Conservation (phyloP, 768 basidiomycete species). For the Udeniomyces megalosporus region DNA sequence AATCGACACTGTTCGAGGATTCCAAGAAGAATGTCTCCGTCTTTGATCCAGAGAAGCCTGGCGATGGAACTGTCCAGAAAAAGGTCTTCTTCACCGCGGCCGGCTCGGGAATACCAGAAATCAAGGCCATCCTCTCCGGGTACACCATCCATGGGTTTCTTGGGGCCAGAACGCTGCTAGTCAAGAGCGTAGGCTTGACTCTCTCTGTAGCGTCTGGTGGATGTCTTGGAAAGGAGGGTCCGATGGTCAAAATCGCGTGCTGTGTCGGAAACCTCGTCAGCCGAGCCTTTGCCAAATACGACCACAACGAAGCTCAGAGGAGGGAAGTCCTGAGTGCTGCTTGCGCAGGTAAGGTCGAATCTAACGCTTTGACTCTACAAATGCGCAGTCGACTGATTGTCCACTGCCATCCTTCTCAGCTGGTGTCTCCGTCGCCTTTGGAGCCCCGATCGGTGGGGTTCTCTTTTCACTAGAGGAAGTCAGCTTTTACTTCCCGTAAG, state of each 20-base stretch:
- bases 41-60: neutral
- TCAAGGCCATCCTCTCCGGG: conserved; percentile 85
- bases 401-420: conserved; percentile 27
- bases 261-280: conserved; percentile 89
- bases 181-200: conserved; percentile 74
- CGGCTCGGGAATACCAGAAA: conserved; percentile 90
- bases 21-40: conserved; percentile 53
- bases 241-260: conserved; percentile 48
- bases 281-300: conserved; percentile 71
- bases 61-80: conserved; percentile 28
- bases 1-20: conserved; percentile 74
- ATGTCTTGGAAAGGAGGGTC: conserved; percentile 44
- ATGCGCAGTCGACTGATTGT: too few relatives aligned
- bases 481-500: conserved; percentile 73
- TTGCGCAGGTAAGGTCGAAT: conserved; percentile 43
- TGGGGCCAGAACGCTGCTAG: conserved; percentile 72
- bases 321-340: conserved; percentile 90
- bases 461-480: conserved; percentile 79
- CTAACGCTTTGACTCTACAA: neutral
- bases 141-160: conserved; percentile 97
- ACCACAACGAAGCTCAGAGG: conserved; percentile 89
- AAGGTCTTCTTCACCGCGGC: conserved; percentile 79
- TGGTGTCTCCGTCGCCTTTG: conserved; percentile 44
- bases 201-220: conserved; percentile 85
- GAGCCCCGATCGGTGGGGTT: conserved; percentile 52